phyloP scores from a whole-genome alignment of 1,284 basidiomycete genomes.

The Gomphus bonarii region DNA sequence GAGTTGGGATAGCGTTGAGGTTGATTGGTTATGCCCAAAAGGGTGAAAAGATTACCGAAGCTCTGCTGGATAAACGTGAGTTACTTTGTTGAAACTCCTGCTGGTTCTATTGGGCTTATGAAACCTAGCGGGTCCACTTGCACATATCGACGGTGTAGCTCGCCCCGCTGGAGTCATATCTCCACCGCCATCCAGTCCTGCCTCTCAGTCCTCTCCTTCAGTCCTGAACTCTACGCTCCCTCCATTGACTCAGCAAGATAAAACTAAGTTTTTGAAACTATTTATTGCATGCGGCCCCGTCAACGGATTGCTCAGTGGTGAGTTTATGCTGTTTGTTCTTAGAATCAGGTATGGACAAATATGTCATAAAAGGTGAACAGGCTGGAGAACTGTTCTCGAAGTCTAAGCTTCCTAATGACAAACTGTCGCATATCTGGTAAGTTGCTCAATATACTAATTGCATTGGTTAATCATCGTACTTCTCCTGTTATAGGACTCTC shows the following conservation, averaged over 20 bases:
- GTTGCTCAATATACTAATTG: conserved; percentile 17
- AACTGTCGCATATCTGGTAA: conserved; percentile 90
- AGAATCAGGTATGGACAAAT: not conserved
- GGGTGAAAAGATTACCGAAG: conserved; percentile 59
- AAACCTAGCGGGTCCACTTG: conserved; percentile 66
- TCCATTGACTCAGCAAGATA: conserved; percentile 68
- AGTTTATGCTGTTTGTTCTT: conserved; percentile 15
- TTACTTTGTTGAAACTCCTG: conserved; percentile 11
- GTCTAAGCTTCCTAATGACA: conserved; percentile 84
- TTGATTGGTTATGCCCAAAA: conserved; percentile 91
- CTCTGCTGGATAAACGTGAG: conserved; percentile 56
- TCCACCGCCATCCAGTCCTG: conserved; percentile 37
- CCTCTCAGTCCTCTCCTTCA: conserved; percentile 51
- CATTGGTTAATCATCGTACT: not conserved
- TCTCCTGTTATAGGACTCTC: conserved; percentile 54
- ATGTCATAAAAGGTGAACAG: conserved; percentile 58
- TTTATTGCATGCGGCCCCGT: conserved; percentile 67
- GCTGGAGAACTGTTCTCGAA: conserved; percentile 90
- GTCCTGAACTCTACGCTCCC: conserved; percentile 32
- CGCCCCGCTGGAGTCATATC: conserved; percentile 32
- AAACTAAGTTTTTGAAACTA: conserved; percentile 70
- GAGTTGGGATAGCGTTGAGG: conserved; percentile 77
- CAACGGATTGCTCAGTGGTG: conserved; percentile 71
- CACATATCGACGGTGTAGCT: conserved; percentile 69
- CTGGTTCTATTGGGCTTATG: not conserved